Base-by-base conservation (phyloP, 768 basidiomycete genomes). In the Neoboletus brunneissimus region DNA sequence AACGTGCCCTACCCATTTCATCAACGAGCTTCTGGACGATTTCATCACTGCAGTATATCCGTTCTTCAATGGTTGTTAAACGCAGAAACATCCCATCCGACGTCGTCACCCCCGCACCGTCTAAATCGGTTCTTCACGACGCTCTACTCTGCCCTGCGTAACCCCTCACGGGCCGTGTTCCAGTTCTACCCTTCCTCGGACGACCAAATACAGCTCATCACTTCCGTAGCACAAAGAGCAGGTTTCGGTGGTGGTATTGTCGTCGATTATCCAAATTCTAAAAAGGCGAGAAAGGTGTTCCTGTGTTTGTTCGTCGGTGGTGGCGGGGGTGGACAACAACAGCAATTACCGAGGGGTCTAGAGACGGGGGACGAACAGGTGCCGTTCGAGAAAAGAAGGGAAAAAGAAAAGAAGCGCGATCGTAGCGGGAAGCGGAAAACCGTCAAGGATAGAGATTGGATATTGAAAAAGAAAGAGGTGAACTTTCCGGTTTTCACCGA, bases 51-150 rank as follows among this genome's bases (percentile, higher is more conserved):
- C 66, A 98, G 96, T 67, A 90, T 99, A 65, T 99, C 97, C 25
- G 96, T 98, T n/a, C 77, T 99, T 6, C 97, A 99, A 75, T 99
- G 97, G 97, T 79, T 99, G 4, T 80, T 98, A 55, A 99, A 98
- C 71, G 95, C 96, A 25, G 97, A 98, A 71, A 90, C 94, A 29
- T 87, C 93, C 6, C 88, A 87, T 67, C 89, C 83, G 54, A 93
- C 87, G 46, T 95, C 91, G 55, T 95, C 92, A 45, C 95, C 87
- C 16, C 94, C 87, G 12, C 91, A 88, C 71, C 91, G 85, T 64
- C 82, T 87, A 54, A 85, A 78, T 59, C 89, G 85, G 56, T 99
- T 93, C 81, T 99, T 94, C 79, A 95, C 91, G 32, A 94, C 94
- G 11, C 79, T 96, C 27, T 89, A 94, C 72, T 90, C 94, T 2